A percentile compares a stretch with the other conserved stretches of the same genome.
Evolutionary conservation across 257 asterid species (phyloP).

Genomic region (Craterostigma plantagineum): DNA sequence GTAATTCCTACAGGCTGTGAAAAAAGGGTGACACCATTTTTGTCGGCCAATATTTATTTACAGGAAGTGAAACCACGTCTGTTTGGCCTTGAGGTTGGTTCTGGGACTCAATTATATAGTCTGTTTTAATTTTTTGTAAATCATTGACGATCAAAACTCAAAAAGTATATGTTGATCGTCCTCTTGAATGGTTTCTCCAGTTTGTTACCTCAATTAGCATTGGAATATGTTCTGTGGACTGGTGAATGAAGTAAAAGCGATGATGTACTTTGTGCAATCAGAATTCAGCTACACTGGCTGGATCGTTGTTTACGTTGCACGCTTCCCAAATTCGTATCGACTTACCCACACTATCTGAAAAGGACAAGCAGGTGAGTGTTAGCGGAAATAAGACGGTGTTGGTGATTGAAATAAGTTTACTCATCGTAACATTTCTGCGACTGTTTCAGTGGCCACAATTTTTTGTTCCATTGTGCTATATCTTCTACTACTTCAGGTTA

Average conservation of each 20-base stretch:
- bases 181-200: no score
- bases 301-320: conserved; percentile 74
- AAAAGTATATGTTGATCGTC: no score
- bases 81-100: conserved; percentile 21
- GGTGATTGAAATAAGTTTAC: no score
- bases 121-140: no score
- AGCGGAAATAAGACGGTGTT: no score
- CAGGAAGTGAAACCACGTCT: conserved; percentile 22
- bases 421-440: no score
- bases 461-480: no score
- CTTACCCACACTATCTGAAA: conserved; percentile 63
- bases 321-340: conserved; percentile 86
- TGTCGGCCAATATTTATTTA: conserved; percentile 21
- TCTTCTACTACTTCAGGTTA: conserved; percentile 24
- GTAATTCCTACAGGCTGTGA: conserved; percentile 12
- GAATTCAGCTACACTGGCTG: conserved; percentile 83
- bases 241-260: conserved; percentile 59
- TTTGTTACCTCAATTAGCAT: no score
- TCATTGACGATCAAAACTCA: no score
- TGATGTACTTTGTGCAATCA: conserved; percentile 57
- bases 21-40: conserved; percentile 15
- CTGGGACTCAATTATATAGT: no score
- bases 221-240: conserved; percentile 14
- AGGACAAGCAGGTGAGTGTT: conserved; percentile 66
- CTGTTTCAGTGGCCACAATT: no score